Conservation (phyloP, 2,329 filamentous ascomycete genomes). For the Camillea tinctor region DNA sequence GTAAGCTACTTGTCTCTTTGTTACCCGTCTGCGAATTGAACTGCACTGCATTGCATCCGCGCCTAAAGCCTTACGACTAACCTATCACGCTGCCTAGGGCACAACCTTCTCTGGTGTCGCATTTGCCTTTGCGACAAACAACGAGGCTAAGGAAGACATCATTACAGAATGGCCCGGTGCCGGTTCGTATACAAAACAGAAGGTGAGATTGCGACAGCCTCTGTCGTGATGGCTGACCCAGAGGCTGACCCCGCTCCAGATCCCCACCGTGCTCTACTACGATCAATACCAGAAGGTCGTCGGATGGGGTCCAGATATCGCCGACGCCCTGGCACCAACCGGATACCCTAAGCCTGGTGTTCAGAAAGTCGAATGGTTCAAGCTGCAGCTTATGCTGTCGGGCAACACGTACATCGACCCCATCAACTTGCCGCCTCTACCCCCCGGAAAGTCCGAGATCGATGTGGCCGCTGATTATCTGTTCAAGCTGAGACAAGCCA, state of each 20-base stretch:
- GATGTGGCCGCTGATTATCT: slow-evolving; percentile 99
- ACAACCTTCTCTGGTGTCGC: slow-evolving; percentile 98
- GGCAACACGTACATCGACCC: slow-evolving; percentile 99
- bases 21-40: background rate
- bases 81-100: slow-evolving; percentile 59
- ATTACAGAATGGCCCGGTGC: slow-evolving; percentile 99
- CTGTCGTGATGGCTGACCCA: background rate
- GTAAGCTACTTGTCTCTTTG: slow-evolving; percentile 46
- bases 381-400: slow-evolving; percentile 96
- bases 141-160: slow-evolving; percentile 96
- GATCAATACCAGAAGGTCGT: slow-evolving; percentile 99
- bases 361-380: slow-evolving; percentile 99
- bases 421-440: slow-evolving; percentile 95
- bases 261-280: slow-evolving; percentile 98
- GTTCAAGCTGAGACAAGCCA: slow-evolving; percentile 95
- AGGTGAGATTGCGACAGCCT: slow-evolving; percentile 55
- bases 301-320: slow-evolving; percentile 98
- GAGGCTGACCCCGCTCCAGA: slow-evolving; percentile 52
- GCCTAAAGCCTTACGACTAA: slow-evolving; percentile 14
- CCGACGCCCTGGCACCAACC: slow-evolving; percentile 91
- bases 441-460: slow-evolving; percentile 96
- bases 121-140: slow-evolving; percentile 95
- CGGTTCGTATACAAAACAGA: slow-evolving; percentile 97
- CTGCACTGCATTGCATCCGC: too few relatives aligned
- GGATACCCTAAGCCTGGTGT: slow-evolving; percentile 97